Evolutionary conservation across 257 asterid genomes (phyloP).

Genomic region (Fraxinus quadrangulata): DNA sequence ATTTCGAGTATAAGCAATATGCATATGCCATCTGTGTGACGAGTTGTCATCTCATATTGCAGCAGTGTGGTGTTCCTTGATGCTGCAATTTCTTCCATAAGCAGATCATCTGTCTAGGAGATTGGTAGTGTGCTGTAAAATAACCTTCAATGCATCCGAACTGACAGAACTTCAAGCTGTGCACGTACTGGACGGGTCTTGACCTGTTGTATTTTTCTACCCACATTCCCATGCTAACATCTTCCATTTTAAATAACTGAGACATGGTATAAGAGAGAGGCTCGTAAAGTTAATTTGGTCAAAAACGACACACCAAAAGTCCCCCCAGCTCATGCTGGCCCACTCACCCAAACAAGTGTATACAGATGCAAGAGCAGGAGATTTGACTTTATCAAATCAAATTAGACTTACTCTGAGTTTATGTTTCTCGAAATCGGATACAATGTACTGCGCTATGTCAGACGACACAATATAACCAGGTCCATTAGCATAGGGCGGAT

Average conservation of each 20-base stretch:
- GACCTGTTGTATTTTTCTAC: slow-evolving; percentile 74
- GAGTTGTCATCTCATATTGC: slow-evolving; percentile 74
- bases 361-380: not conserved
- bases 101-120: slow-evolving; percentile 96
- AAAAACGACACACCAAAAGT: not conserved
- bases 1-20: not conserved
- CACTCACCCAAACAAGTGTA: not conserved
- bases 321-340: not conserved
- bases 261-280: slow-evolving; percentile 11
- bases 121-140: slow-evolving; percentile 86
- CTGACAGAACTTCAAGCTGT: slow-evolving; percentile 90
- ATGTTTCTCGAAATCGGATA: slow-evolving; percentile 79
- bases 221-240: slow-evolving; percentile 99
- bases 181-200: slow-evolving; percentile 63
- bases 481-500: slow-evolving; percentile 95
- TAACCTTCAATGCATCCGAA: slow-evolving; percentile 85
- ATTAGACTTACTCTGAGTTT: slow-evolving; percentile 62
- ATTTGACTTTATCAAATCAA: slow-evolving; percentile 3
- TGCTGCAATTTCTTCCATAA: slow-evolving; percentile 71
- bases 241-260: slow-evolving; percentile 98
- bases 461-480: slow-evolving; percentile 88
- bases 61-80: slow-evolving; percentile 71
- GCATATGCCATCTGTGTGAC: slow-evolving; percentile 2
- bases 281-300: not conserved
- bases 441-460: slow-evolving; percentile 65